Evolutionary conservation across 192 early-diverging fungal genomes (phyloP).

Genomic region (Lobosporangium transversale): DNA sequence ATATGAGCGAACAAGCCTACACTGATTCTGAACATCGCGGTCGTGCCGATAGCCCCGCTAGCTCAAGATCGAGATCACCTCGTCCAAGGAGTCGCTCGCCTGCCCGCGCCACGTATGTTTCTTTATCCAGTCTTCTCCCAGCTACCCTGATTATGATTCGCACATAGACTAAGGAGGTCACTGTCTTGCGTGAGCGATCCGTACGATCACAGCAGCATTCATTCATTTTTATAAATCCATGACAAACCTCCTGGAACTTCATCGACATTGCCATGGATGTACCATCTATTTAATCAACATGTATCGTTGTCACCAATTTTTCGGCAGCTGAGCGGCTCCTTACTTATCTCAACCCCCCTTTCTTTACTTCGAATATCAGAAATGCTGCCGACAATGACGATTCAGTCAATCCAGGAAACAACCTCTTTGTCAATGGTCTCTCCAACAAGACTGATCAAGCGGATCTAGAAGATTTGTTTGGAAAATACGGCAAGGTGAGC

Average conservation of each 20-base stretch:
- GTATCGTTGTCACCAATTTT: too few relatives aligned
- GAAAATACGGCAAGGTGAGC: constrained; percentile 76
- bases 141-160: too few relatives aligned
- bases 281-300: too few relatives aligned
- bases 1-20: constrained; percentile 51
- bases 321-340: too few relatives aligned
- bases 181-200: too few relatives aligned
- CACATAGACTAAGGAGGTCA: too few relatives aligned
- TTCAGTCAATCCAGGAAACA: constrained; percentile 70
- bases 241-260: too few relatives aligned
- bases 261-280: too few relatives aligned
- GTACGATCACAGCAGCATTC: too few relatives aligned
- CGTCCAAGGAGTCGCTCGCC: constrained; percentile 48
- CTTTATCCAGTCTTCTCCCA: too few relatives aligned
- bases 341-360: too few relatives aligned
- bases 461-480: constrained; percentile 76
- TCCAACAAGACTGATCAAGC: constrained; percentile 64
- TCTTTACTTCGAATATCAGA: constrained; percentile 16
- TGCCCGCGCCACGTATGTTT: constrained; percentile 43
- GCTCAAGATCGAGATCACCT: constrained; percentile 49
- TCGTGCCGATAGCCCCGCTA: constrained; percentile 33
- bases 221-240: too few relatives aligned
- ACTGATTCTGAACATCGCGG: constrained; percentile 36
- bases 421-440: constrained; percentile 81
- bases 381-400: constrained; percentile 37